These are phyloP conservation scores for Diplotaxis tenuifolia DNA, from an alignment of 345 rosid genomes.

Conservation along the genomic window DNA sequence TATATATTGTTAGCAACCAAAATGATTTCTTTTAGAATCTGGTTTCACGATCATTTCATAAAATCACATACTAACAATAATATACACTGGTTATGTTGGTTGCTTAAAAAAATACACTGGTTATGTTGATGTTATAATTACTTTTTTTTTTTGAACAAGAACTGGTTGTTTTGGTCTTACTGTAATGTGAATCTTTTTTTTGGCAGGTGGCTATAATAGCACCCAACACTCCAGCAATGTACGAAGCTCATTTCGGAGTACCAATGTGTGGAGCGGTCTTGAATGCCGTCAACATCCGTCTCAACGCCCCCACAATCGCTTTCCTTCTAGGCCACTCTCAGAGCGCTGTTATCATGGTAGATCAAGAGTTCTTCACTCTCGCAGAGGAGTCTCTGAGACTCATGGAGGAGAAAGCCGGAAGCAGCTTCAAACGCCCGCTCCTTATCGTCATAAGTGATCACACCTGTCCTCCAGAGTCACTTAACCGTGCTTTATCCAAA, in stretches of 20 bases:
- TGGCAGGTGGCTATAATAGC: constrained; percentile 78
- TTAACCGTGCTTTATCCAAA: constrained; percentile 52
- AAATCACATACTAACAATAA: too few species aligned
- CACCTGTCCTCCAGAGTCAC: constrained; percentile 56
- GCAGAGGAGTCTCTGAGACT: constrained; percentile 77
- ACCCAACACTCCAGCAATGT: constrained; percentile 81
- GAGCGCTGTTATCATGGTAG: constrained; percentile 67
- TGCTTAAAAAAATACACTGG: background rate
- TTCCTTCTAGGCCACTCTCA: constrained; percentile 80
- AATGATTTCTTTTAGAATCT: too few species aligned
- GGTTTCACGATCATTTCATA: too few species aligned
- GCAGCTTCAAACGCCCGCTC: constrained; percentile 53
- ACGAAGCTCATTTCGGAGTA: constrained; percentile 89
- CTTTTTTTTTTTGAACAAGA: background rate
- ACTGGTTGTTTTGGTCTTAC: constrained; percentile 6
- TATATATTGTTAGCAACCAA: too few species aligned
- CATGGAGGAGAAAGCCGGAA: constrained; percentile 47
- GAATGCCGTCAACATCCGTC: constrained; percentile 72
- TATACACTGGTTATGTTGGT: background rate
- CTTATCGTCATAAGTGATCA: constrained; percentile 74
- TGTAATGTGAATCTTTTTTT: background rate
- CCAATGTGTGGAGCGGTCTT: constrained; percentile 92
- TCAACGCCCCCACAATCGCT: constrained; percentile 69
- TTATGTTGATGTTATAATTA: background rate
- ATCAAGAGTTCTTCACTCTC: constrained; percentile 72